Conservation (phyloP, 2,329 filamentous ascomycete species). For the Ophiostoma sp. region DNA sequence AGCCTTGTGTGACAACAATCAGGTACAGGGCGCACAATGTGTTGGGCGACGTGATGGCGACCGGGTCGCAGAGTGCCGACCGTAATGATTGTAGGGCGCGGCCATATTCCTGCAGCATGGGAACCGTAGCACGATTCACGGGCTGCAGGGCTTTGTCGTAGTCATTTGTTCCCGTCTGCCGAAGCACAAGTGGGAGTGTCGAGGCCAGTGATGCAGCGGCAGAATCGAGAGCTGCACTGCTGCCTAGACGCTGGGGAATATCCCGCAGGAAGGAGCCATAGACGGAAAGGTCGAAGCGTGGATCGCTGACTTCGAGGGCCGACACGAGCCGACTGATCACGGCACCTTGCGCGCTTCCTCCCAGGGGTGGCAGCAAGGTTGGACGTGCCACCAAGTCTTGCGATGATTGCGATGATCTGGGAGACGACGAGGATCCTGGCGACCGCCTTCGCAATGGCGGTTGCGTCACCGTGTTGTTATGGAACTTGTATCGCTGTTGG, state of each 20-base stretch:
- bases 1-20: slow-evolving; percentile 26
- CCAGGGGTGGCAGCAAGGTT: background rate
- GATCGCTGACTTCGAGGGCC: slow-evolving; percentile 25
- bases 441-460: background rate
- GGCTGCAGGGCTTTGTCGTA: background rate
- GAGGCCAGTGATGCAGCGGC: slow-evolving; percentile 21
- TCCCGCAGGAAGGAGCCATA: slow-evolving; percentile 27
- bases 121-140: slow-evolving; percentile 10
- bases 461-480: slow-evolving; percentile 21
- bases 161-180: background rate
- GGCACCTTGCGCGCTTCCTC: background rate
- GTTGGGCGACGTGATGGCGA: background rate
- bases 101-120: slow-evolving; percentile 27
- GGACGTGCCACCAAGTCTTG: background rate
- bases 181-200: slow-evolving; percentile 1
- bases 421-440: background rate
- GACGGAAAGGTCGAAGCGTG: slow-evolving; percentile 28
- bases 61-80: background rate
- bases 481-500: slow-evolving; percentile 29
- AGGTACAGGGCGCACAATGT: slow-evolving; percentile 29
- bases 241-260: slow-evolving; percentile 27
- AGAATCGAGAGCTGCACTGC: slow-evolving; percentile 25
- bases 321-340: slow-evolving; percentile 21
- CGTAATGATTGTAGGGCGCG: slow-evolving; percentile 23
- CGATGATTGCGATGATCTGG: background rate